Evolutionary conservation across 805 yeast species (phyloP).

Genomic region (Lipomyces lipofer): DNA sequence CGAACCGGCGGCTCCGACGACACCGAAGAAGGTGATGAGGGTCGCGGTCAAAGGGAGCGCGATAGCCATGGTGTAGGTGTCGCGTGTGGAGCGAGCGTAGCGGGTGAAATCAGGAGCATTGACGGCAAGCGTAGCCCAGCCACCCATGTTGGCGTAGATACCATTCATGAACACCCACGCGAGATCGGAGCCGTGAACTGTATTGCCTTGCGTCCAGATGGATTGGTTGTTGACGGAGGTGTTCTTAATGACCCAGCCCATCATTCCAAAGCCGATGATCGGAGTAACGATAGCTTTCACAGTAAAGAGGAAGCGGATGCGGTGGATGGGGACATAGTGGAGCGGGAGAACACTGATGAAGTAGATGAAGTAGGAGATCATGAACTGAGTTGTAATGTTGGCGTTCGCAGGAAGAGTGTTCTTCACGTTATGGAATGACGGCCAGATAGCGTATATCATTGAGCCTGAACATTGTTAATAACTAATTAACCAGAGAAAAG

Average conservation of each 20-base stretch:
- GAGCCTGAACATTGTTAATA: too few relatives aligned
- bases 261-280: constrained; percentile 29
- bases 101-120: constrained; percentile 54
- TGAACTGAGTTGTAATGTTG: constrained; percentile 38
- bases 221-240: constrained; percentile 73
- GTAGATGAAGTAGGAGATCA: constrained; percentile 33
- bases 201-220: constrained; percentile 45
- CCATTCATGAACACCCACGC: constrained; percentile 86
- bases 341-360: constrained; percentile 31
- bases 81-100: constrained; percentile 42
- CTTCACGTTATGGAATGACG: constrained; percentile 39
- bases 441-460: constrained; percentile 77
- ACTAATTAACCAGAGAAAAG: too few relatives aligned
- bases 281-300: constrained; percentile 30
- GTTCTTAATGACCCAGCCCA: constrained; percentile 51
- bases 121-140: constrained; percentile 45
- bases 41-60: constrained; percentile 44
- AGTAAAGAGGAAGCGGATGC: constrained; percentile 29
- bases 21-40: constrained; percentile 31
- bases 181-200: constrained; percentile 58
- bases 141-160: constrained; percentile 24
- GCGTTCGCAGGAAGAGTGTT: constrained; percentile 57
- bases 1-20: constrained; percentile 35
- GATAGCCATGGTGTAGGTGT: constrained; percentile 56
- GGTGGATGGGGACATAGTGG: constrained; percentile 27